Conservation (phyloP, 2,329 filamentous ascomycete genomes). For the Arthrobotrys conoides region DNA sequence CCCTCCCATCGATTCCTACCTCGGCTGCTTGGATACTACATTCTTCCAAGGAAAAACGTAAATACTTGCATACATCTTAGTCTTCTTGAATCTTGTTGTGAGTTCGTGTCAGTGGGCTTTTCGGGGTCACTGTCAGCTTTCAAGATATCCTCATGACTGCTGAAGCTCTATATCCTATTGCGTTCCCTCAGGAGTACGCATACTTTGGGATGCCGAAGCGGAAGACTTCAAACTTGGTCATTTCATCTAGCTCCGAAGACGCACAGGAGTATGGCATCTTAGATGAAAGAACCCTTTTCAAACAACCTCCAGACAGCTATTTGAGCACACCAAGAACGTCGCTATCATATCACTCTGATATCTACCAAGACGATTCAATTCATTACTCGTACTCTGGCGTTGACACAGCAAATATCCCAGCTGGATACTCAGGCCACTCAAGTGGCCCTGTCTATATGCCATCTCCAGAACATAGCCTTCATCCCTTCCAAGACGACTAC, state of each 20-base stretch:
- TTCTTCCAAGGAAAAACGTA: background rate
- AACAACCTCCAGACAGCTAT: conserved; percentile 25
- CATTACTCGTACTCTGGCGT: conserved; percentile 41
- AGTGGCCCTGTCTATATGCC: conserved; percentile 40
- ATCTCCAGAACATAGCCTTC: conserved; percentile 50
- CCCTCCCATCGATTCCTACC: background rate
- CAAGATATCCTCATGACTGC: conserved; percentile 40
- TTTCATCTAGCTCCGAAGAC: conserved; percentile 31
- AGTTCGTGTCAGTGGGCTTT: conserved; percentile 40
- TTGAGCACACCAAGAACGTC: conserved; percentile 52
- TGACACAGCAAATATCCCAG: conserved; percentile 38
- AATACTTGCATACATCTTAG: conserved; percentile 27
- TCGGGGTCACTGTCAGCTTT: conserved; percentile 28
- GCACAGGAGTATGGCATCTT: conserved; percentile 47
- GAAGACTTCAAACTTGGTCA: conserved; percentile 38
- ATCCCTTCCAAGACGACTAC: conserved; percentile 41
- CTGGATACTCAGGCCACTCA: conserved; percentile 23
- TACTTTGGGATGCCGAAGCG: conserved; percentile 59
- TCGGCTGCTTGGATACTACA: conserved; percentile 5
- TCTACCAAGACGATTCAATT: conserved; percentile 32
- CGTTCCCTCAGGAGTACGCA: conserved; percentile 58
- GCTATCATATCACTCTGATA: conserved; percentile 38
- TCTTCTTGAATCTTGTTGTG: conserved; percentile 29
- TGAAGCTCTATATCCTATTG: conserved; percentile 53
- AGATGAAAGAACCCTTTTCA: conserved; percentile 47